A percentile compares a stretch with the other conserved stretches of the same genome.
phyloP scores from a whole-genome alignment of 768 basidiomycete genomes.

The Leucosporidium scottii region DNA sequence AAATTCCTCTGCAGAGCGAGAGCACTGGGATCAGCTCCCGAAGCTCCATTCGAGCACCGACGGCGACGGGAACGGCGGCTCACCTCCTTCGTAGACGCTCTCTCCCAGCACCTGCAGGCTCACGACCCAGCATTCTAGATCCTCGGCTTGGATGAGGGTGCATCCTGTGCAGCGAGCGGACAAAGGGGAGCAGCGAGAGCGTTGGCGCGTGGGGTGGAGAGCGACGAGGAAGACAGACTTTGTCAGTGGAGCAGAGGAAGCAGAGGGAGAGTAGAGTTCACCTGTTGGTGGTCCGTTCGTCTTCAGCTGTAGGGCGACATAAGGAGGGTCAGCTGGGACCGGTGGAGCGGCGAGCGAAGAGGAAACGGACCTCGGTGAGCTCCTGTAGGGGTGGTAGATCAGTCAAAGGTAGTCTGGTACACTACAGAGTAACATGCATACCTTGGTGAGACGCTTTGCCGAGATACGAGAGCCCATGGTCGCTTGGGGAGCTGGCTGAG shows the following conservation, averaged over 20 bases:
- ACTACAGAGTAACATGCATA: too few species aligned
- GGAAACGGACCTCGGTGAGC: background rate
- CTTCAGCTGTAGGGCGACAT: too few species aligned
- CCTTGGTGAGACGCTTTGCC: background rate
- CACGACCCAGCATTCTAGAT: conserved; percentile 70
- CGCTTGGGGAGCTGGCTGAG: too few species aligned
- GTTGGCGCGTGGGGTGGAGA: too few species aligned
- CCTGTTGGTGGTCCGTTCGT: background rate
- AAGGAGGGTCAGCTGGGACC: too few species aligned
- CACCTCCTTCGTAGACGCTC: conserved; percentile 61
- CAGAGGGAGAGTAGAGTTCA: background rate
- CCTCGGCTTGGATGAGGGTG: conserved; percentile 55
- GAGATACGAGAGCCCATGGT: background rate
- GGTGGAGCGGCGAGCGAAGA: too few species aligned
- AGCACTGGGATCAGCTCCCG: background rate
- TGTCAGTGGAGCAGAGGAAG: background rate
- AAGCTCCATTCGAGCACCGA: too few species aligned
- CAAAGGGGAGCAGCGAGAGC: background rate
- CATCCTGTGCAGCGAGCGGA: background rate
- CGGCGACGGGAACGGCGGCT: background rate
- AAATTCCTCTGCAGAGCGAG: conserved; percentile 11
- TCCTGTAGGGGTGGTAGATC: background rate
- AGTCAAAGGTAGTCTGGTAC: too few species aligned
- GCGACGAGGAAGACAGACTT: background rate
- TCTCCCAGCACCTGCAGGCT: conserved; percentile 70